Evolutionary conservation across 2,329 filamentous ascomycete genomes (phyloP), one percentile per base, ranked within the genome.

Genomic region (Arthrobotrys iridis): DNA sequence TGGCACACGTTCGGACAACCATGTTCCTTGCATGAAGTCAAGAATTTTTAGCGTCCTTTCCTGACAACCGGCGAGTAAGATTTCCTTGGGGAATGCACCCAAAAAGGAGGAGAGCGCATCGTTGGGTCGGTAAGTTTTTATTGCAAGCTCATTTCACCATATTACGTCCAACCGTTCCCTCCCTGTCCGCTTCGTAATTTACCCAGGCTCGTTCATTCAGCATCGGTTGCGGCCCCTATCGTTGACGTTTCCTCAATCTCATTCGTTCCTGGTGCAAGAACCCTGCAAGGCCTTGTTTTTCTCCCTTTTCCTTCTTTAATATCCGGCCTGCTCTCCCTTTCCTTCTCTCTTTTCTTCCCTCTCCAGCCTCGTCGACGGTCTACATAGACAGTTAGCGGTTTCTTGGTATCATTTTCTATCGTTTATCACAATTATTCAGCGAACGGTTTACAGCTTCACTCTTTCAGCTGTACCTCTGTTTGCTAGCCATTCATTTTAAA

Each of bases 381-480:
- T 78, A 67, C 77, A 65, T 77, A 73, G 64, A 73, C 63, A 77
- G 60, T 78, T 73, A 77, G 62, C 73, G 77, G 63, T 60, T 77
- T 77, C 50, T 67, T 48, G 37, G 60, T 62, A 37, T 57, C 46
- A 68, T 75, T 66, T 58, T 74, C 71, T 82, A 79, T 80, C 78
- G 72, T 78, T 55, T 78, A 80, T 80, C 62, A 68, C 66, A 55
- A 35, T 50, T 72, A 76, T 80, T 73, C 77, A 79, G 73, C 72
- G 58, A 64, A 57, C 66, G 59, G 67, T 77, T 70, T 79, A 67
- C 78, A 77, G 78, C 77, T 79, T 78, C 77, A 78, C 75, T 79
- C 78, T 79, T 78, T 78, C 80, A 80, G 80, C 79, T 80, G 80
- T 79, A 80, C 73, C 77, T 77, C 77, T 79, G 78, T 78, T 78